These are phyloP conservation scores for Trifolium repens DNA, from an alignment of 306 rosid genomes.

Conservation along the genomic window DNA sequence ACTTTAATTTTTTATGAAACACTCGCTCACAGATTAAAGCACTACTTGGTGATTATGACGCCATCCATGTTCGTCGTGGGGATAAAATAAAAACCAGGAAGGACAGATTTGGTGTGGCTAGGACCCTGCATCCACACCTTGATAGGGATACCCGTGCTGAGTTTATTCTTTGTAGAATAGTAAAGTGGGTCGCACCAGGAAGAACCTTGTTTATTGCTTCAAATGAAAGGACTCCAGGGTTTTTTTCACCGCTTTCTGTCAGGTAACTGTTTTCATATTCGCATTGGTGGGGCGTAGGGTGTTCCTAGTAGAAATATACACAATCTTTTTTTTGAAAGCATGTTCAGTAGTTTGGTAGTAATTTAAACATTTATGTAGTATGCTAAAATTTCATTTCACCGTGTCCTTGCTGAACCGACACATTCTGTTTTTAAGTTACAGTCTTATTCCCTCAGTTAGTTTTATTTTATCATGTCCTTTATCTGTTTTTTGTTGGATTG, in stretches of 20 bases:
- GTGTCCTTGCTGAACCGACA: not conserved
- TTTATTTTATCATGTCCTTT: conserved; percentile 8
- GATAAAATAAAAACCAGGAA: conserved; percentile 91
- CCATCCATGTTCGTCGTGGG: conserved; percentile 98
- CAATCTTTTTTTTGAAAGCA: conserved; percentile 7
- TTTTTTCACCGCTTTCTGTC: conserved; percentile 82
- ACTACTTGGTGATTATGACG: conserved; percentile 55
- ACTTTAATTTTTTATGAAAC: conserved; percentile 19
- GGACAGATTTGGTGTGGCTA: conserved; percentile 80
- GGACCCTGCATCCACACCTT: conserved; percentile 88
- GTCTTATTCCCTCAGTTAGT: not conserved
- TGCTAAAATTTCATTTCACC: conserved; percentile 22
- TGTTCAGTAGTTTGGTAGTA: conserved; percentile 2
- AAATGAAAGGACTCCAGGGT: conserved; percentile 88
- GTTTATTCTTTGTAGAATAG: conserved; percentile 74
- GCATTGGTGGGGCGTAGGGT: not conserved
- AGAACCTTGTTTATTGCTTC: conserved; percentile 90
- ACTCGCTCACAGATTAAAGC: conserved; percentile 39
- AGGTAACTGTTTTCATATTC: conserved; percentile 57
- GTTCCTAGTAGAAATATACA: conserved; percentile 3
- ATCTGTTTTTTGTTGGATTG: conserved; percentile 14
- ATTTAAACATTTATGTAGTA: conserved; percentile 10
- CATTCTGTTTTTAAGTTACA: not conserved
- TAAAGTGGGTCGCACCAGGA: conserved; percentile 88
- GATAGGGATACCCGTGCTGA: conserved; percentile 92